Evolutionary conservation across 306 rosid genomes (phyloP).

Genomic region (Carpinus fangiana): DNA sequence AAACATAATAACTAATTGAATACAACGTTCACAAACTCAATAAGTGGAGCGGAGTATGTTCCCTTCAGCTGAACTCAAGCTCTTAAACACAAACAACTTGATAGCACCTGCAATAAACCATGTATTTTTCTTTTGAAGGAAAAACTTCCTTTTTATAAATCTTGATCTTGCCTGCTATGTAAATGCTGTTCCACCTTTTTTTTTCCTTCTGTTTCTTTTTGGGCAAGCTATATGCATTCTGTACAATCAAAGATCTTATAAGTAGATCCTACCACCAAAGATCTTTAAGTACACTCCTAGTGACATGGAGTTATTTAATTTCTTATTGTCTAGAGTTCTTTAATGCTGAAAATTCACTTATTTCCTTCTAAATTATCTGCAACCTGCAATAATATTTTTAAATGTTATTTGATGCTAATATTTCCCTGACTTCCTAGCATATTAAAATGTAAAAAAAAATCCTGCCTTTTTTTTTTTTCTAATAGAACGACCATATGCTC

Average conservation of each 20-base stretch:
- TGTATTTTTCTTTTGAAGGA: neutral
- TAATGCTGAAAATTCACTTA: neutral
- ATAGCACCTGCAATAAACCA: neutral
- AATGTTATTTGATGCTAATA: neutral
- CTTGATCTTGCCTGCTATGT: neutral
- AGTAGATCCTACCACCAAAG: neutral
- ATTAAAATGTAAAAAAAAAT: neutral
- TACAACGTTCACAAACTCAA: neutral
- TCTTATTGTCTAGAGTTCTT: neutral
- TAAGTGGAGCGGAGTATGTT: neutral
- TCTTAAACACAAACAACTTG: neutral
- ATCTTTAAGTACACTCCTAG: no score
- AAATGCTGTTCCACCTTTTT: neutral
- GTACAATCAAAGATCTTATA: neutral
- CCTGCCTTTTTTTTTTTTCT: no score
- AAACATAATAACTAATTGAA: neutral
- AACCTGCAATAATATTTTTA: neutral
- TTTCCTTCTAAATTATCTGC: neutral
- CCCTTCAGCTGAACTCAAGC: neutral
- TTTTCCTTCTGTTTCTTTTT: neutral
- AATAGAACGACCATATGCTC: neutral
- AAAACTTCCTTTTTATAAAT: neutral
- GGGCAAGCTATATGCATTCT: neutral
- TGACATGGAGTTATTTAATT: neutral
- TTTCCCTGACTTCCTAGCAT: neutral